Evolutionary conservation across 2,329 filamentous ascomycete species (phyloP), one percentile per base, ranked within the genome.

Genomic region (Xylogone sp.): DNA sequence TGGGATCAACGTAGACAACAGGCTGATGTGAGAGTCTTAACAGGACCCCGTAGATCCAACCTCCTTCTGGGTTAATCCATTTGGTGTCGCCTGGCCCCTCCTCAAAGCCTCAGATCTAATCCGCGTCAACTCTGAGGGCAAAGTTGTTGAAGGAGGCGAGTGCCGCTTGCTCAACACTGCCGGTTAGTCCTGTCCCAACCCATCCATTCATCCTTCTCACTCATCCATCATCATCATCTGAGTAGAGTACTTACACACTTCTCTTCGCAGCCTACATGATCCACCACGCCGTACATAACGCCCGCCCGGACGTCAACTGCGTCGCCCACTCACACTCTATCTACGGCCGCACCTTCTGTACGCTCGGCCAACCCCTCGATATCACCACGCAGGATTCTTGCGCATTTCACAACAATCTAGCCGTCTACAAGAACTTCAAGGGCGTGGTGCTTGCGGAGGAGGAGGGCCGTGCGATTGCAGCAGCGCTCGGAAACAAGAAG

Each of bases 381-480:
- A 48, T 52, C 29, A 19, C 63, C 50, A 63, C 46, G 34, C 57
- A 59, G 31, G 49, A 73, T 53, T 51, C 65, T 1, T 73, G 70
- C 51, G 67, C 68, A 21, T 74, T 75, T 59, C 68, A 73, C 51
- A 50, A 54, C 22, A 50, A 52, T 27, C 44, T 50, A 16, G 46
- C 31, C n/a, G 47, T 56, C 2, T 76, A 77, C 50, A 60, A 69
- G 10, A 65, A 62, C 16, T 78, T 75, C 57, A 74, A 74, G 1
- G 75, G 75, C 3, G 68, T 75, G 2, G 74, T 76, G 1, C 58
- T 77, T 20, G 69, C 65, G 0, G 62, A 66, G 29, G 70, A 73
- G 52, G 75, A 78, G 56, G 74, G 74, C 1, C 60, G 68, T 16
- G 63, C 68, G 19, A 74, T 78, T 52, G 72, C 73, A 1, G 57